Conservation (phyloP, 2,329 filamentous ascomycete species). For the Diaporthe helianthi region DNA sequence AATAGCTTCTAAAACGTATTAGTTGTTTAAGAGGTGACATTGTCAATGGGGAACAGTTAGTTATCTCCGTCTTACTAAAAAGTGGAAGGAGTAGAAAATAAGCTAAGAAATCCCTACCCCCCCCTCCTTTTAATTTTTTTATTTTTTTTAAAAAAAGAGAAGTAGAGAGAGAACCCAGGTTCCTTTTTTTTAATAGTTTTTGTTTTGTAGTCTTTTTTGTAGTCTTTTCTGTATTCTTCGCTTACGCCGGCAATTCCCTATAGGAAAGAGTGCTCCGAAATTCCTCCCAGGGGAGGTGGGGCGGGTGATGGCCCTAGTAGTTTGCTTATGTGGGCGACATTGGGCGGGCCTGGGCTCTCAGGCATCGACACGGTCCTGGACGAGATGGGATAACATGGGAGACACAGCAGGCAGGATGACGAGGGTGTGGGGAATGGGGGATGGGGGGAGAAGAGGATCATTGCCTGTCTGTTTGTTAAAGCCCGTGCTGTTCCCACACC, state of each 20-base stretch:
- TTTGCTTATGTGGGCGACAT: too few species aligned
- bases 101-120: too few species aligned
- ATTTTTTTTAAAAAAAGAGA: too few species aligned
- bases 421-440: too few species aligned
- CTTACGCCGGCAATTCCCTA: too few species aligned
- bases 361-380: neutral
- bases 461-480: neutral
- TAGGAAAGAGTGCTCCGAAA: neutral
- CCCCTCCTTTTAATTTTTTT: too few species aligned
- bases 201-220: too few species aligned
- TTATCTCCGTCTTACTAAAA: neutral
- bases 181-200: too few species aligned
- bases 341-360: neutral
- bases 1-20: too few species aligned
- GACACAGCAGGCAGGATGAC: neutral
- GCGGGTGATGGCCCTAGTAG: too few species aligned
- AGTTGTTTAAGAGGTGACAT: neutral
- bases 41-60: neutral
- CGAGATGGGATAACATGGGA: neutral
- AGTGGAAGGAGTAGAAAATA: neutral
- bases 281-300: slow-evolving; percentile 3
- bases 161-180: too few species aligned
- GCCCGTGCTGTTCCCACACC: slow-evolving; percentile 40
- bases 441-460: neutral
- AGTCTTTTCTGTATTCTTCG: too few species aligned